Percentiles rank a stretch among this genome's conserved stretches.
phyloP scores from a whole-genome alignment of 1,284 basidiomycete genomes.

The Salmacisia buchloeana region DNA sequence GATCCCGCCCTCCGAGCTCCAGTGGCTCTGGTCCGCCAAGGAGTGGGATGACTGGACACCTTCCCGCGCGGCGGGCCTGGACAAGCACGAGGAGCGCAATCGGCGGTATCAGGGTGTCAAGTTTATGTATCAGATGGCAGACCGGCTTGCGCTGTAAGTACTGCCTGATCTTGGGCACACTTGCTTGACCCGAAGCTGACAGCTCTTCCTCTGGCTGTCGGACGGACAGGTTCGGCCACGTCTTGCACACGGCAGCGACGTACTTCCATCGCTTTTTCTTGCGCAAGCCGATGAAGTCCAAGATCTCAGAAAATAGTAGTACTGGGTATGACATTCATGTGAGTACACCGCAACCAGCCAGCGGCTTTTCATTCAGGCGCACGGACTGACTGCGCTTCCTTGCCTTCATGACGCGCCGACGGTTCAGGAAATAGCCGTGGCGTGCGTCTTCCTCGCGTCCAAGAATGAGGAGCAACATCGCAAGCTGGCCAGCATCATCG shows the following conservation, averaged over 20 bases:
- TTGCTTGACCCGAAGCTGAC: not conserved
- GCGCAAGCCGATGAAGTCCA: constrained; percentile 66
- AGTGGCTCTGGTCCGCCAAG: not conserved
- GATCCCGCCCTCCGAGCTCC: too few species aligned
- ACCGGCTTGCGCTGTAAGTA: not conserved
- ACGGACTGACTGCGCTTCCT: not conserved
- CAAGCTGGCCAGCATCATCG: constrained; percentile 76
- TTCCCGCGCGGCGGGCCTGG: not conserved
- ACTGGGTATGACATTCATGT: not conserved
- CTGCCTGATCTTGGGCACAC: not conserved
- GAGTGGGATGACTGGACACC: constrained; percentile 1
- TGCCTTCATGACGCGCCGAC: not conserved
- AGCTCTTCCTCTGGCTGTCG: not conserved
- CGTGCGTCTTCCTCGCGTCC: constrained; percentile 83
- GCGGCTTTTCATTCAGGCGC: not conserved
- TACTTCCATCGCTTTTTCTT: constrained; percentile 94
- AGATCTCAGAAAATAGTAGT: not conserved
- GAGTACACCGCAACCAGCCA: not conserved
- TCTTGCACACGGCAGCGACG: constrained; percentile 60
- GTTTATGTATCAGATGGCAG: constrained; percentile 4
- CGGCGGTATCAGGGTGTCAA: not conserved
- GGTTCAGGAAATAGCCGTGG: constrained; percentile 60
- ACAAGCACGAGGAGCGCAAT: not conserved
- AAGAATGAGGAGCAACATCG: constrained; percentile 84
- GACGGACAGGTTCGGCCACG: not conserved